Base-by-base conservation (phyloP, 2,329 filamentous ascomycete genomes). In the Trichoderma koningii region DNA sequence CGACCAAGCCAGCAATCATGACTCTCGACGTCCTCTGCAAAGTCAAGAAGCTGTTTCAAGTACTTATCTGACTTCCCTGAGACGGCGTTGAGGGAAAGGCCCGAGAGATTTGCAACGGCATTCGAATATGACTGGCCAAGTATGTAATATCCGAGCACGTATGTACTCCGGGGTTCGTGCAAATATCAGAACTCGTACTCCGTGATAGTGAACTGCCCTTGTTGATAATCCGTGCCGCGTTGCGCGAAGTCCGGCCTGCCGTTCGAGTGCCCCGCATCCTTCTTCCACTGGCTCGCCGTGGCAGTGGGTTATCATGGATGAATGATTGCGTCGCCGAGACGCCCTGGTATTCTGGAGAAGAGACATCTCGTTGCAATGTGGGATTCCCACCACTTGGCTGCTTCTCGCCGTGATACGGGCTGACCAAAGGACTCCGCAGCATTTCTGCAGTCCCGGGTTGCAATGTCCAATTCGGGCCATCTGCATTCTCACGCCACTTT, bases 201-300 rank as follows among this genome's bases (percentile, higher is more conserved):
- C 9, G 9, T 34, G 9, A 34, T 34, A 23, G 21, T 2, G 2
- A 23, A 44, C 41, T 12, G 34, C 34, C 34, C 34, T 38, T 38
- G 34, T 38, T 14, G 12, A 14, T 38, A 5, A 44, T 23, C 15
- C 51, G 15, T 53, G 51, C 28, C 28, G 51, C 48, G 42, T 34
- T 34, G 21, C 30, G 38, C 12, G n/a, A 38, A 38, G 12, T 5
- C 14, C 34, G 48, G 38, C 38, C 38, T 53, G 19, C 38, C 23
- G 48, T 23, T 17, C 10, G 21, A 4, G 23, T 38, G 48, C 38
- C 59, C 59, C 59, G 59, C 59, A 62, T 45, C 38, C 44, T 21
- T n/a, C 59, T 62, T 48, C 57, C 48, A 45, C 48, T 9, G n/a
- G 30, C 50, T 38, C 23, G 59, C 47, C 38, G 59, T 61, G 47